Percentiles rank a stretch among this genome's conserved stretches.
phyloP scores from a whole-genome alignment of 257 asterid genomes.

The Eucommia ulmoides region DNA sequence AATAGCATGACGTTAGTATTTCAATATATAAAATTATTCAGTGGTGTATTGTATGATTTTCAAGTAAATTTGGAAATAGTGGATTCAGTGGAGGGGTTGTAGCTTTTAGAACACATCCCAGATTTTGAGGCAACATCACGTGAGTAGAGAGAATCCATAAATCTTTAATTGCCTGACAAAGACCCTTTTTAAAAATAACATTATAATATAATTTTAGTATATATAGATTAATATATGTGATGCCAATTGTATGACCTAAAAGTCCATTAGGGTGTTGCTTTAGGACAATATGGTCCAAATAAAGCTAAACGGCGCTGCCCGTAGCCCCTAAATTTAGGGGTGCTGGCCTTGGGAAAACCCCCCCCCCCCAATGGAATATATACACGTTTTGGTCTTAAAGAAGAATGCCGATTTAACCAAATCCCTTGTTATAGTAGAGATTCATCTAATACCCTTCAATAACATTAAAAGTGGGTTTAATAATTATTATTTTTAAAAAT shows the following conservation, averaged over 20 bases:
- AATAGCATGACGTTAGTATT: too few species aligned
- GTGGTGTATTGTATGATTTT: too few species aligned
- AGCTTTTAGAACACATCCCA: conserved; percentile 26
- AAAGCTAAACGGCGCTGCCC: conserved; percentile 30
- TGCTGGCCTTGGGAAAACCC: conserved; percentile 17
- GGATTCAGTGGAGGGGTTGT: conserved; percentile 3
- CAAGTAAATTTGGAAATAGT: too few species aligned
- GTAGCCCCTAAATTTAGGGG: conserved; percentile 19
- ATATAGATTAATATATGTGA: background rate
- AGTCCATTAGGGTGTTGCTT: background rate
- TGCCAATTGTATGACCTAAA: background rate
- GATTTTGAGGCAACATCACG: conserved; percentile 32
- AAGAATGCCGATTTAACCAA: too few species aligned
- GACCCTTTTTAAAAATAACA: background rate
- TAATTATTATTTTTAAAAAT: too few species aligned
- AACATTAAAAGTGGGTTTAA: too few species aligned
- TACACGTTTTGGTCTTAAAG: conserved; percentile 16
- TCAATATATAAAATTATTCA: too few species aligned
- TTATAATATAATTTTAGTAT: background rate
- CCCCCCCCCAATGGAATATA: conserved; percentile 20
- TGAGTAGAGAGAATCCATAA: conserved; percentile 14
- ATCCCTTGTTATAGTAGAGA: too few species aligned
- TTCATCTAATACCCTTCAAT: too few species aligned
- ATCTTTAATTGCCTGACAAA: conserved; percentile 11
- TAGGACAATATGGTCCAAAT: conserved; percentile 7